Percentiles rank a stretch among this genome's conserved stretches.
Conservation (phyloP, 768 basidiomycete genomes). For the Termitomyces sp. region DNA sequence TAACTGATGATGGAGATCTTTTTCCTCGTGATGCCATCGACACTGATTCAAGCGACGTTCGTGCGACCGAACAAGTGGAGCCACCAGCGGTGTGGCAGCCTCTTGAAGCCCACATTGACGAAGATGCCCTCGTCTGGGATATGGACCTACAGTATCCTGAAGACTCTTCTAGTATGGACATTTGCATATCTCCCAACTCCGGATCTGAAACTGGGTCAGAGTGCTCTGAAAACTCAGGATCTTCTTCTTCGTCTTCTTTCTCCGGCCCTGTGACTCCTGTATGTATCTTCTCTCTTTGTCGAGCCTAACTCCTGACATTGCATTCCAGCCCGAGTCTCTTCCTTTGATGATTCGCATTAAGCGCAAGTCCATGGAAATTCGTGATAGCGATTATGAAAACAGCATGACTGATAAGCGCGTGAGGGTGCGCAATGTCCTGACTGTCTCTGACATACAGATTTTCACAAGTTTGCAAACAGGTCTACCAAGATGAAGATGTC, state of each 20-base stretch:
- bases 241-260: conserved; percentile 16
- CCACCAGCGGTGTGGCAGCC: conserved; percentile 8
- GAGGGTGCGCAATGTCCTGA: conserved; percentile 21
- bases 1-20: conserved; percentile 3
- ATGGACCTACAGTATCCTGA: conserved; percentile 13
- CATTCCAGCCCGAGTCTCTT: conserved; percentile 3
- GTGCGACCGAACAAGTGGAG: conserved; percentile 6
- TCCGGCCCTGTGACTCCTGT: conserved; percentile 26
- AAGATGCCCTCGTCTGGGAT: conserved; percentile 17
- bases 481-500: conserved; percentile 13
- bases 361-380: conserved; percentile 29
- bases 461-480: conserved; percentile 3
- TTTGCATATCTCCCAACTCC: conserved; percentile 8
- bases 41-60: conserved; percentile 1
- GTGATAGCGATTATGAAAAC: conserved; percentile 6
- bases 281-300: conserved; percentile 8
- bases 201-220: conserved; percentile 9
- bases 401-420: conserved; percentile 30
- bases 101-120: conserved; percentile 25
- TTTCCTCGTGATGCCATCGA: conserved; percentile 10
- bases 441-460: not conserved
- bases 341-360: conserved; percentile 27
- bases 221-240: conserved; percentile 10
- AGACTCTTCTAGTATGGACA: conserved; percentile 10
- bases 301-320: not conserved